Percentiles rank a stretch among this genome's conserved stretches.
phyloP scores from a whole-genome alignment of 139 green algal genomes.

The Chlamydomonas incerta region DNA sequence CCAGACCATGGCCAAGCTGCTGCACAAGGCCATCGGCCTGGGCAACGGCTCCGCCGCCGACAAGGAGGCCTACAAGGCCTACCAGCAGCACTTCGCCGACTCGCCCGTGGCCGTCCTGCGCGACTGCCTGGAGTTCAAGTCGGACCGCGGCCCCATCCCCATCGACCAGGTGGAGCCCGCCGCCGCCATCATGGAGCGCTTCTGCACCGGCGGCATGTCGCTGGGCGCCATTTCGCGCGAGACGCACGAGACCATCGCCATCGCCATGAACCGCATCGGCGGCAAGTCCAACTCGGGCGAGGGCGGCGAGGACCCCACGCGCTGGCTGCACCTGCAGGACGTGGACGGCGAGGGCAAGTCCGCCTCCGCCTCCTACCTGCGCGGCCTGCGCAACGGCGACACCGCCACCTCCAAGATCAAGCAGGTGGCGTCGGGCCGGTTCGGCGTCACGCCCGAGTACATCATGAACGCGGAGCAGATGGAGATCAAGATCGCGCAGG shows the following conservation, averaged over 20 bases:
- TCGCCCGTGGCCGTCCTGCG: constrained; percentile 85
- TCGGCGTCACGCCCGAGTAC: constrained; percentile 98
- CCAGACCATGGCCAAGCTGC: constrained; percentile 98
- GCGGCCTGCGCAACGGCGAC: constrained; percentile 94
- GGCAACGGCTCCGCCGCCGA: constrained; percentile 63
- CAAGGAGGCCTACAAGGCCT: constrained; percentile 84
- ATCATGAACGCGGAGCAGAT: constrained; percentile 98
- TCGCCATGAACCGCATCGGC: constrained; percentile 99
- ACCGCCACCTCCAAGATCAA: constrained; percentile 97
- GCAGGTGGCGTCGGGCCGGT: constrained; percentile 91
- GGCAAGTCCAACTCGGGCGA: constrained; percentile 95
- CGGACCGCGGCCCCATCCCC: constrained; percentile 72
- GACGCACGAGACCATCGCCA: constrained; percentile 98
- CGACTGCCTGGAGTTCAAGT: constrained; percentile 91
- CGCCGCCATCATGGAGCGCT: constrained; percentile 92
- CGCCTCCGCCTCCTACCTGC: constrained; percentile 89
- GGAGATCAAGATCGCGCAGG: constrained; percentile 99
- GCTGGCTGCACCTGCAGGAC: constrained; percentile 82
- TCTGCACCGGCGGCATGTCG: constrained; percentile 99
- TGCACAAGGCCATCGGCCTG: constrained; percentile 98
- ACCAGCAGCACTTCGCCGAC: constrained; percentile 89
- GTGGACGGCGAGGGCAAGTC: constrained; percentile 83
- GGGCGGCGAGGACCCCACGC: constrained; percentile 95
- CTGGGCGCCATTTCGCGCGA: constrained; percentile 97
- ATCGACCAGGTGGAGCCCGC: constrained; percentile 91